phyloP scores from a whole-genome alignment of 768 basidiomycete genomes.

The Dioszegia hungarica region DNA sequence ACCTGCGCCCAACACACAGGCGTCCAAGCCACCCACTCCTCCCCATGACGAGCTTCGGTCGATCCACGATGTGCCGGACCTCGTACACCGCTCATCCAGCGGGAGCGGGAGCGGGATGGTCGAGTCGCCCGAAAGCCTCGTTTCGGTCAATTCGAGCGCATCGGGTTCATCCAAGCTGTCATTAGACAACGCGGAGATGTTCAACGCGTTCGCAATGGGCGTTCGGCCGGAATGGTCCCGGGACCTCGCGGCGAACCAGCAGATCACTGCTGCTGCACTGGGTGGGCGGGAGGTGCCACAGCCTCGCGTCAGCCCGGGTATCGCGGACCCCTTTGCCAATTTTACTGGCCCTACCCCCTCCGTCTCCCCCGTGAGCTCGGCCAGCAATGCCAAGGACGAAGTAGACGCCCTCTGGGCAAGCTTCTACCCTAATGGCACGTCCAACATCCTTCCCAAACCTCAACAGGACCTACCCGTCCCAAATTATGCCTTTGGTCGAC shows the following conservation, averaged over 20 bases:
- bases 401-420: constrained; percentile 41
- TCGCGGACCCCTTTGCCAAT: not conserved
- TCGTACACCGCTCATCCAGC: constrained; percentile 8
- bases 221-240: constrained; percentile 5
- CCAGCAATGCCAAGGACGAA: constrained; percentile 23
- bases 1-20: not conserved
- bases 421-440: constrained; percentile 30
- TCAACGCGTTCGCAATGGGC: constrained; percentile 24
- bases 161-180: constrained; percentile 1
- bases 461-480: too few species aligned
- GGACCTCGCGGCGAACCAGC: not conserved
- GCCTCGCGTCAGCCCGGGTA: not conserved
- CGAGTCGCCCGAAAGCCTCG: constrained; percentile 27
- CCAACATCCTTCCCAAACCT: constrained; percentile 2
- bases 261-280: not conserved
- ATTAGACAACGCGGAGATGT: constrained; percentile 14
- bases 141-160: constrained; percentile 11
- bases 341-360: constrained; percentile 14
- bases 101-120: too few species aligned
- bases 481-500: too few species aligned
- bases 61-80: constrained; percentile 24
- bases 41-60: constrained; percentile 26
- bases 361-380: not conserved
- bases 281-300: not conserved
- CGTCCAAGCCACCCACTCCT: constrained; percentile 29